A percentile compares a stretch with the other conserved stretches of the same genome.
Evolutionary conservation across 2,329 filamentous ascomycete species (phyloP).

Genomic region (Talaromyces sp.): DNA sequence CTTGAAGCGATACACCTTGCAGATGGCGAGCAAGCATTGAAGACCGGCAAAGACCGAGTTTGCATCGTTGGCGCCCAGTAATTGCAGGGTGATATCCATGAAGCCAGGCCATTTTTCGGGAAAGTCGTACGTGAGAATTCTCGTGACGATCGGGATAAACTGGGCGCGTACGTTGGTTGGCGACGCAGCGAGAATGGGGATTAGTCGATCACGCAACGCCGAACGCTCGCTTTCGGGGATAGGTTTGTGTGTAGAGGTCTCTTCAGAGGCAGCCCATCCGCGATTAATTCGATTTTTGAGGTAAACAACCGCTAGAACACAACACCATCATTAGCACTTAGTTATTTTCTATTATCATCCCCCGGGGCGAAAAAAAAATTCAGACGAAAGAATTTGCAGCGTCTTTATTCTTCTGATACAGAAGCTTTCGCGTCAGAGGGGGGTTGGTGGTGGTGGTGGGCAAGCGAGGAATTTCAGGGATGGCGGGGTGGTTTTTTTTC

Average conservation of each 20-base stretch:
- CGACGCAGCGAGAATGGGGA: slow-evolving; percentile 80
- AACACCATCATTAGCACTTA: not conserved
- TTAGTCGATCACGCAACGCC: slow-evolving; percentile 77
- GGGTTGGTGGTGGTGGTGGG: not conserved
- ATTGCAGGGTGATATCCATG: slow-evolving; percentile 83
- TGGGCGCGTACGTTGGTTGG: slow-evolving; percentile 81
- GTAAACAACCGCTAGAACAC: slow-evolving; percentile 76
- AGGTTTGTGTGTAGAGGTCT: slow-evolving; percentile 61
- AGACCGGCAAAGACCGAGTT: slow-evolving; percentile 85
- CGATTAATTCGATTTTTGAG: slow-evolving; percentile 95
- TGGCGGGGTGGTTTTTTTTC: slow-evolving; percentile 9
- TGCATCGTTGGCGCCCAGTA: slow-evolving; percentile 81
- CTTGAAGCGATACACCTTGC: slow-evolving; percentile 93
- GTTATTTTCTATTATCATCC: not conserved
- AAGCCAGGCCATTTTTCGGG: slow-evolving; percentile 91
- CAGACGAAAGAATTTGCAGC: not conserved
- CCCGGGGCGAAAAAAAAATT: slow-evolving; percentile 1
- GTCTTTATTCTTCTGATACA: not conserved
- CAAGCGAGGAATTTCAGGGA: slow-evolving; percentile 16
- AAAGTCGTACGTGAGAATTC: slow-evolving; percentile 94
- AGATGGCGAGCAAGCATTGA: slow-evolving; percentile 90
- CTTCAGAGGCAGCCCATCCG: slow-evolving; percentile 77
- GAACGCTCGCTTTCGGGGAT: slow-evolving; percentile 88
- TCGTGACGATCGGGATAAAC: slow-evolving; percentile 88
- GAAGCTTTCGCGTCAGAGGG: not conserved